A percentile compares a stretch with the other conserved stretches of the same genome.
Evolutionary conservation across 208 protist species (phyloP).

Genomic region (Wallacemonas sp.): DNA sequence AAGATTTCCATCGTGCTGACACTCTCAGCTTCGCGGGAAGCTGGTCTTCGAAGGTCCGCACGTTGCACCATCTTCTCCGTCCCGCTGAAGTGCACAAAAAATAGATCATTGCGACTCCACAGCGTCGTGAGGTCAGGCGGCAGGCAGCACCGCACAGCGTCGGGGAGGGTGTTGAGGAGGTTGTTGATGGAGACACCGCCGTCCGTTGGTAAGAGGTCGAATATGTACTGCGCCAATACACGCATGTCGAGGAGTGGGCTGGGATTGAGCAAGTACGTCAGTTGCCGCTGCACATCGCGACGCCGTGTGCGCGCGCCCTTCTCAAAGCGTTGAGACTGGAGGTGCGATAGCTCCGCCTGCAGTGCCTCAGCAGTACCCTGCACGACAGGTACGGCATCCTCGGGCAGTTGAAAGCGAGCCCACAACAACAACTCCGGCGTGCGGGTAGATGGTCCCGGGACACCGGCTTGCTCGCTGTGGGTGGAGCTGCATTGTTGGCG

Average conservation of each 20-base stretch:
- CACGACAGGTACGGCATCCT: slow-evolving; percentile 35
- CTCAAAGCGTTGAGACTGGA: slow-evolving; percentile 9
- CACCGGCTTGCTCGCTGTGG: not conserved
- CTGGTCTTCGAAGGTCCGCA: slow-evolving; percentile 49
- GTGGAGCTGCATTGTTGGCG: not conserved
- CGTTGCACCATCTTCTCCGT: slow-evolving; percentile 59
- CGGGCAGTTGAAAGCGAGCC: not conserved
- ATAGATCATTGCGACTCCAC: slow-evolving; percentile 17
- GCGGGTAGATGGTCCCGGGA: not conserved
- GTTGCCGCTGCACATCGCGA: slow-evolving; percentile 43
- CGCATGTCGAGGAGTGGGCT: slow-evolving; percentile 70
- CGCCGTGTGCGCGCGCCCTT: slow-evolving; percentile 33
- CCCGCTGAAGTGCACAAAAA: slow-evolving; percentile 17
- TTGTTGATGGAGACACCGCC: slow-evolving; percentile 15
- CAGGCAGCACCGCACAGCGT: slow-evolving; percentile 14
- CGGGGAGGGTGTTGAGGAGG: slow-evolving; percentile 19
- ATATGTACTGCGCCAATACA: slow-evolving; percentile 66
- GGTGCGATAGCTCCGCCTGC: slow-evolving; percentile 19
- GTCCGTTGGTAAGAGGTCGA: slow-evolving; percentile 64
- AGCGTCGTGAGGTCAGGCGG: slow-evolving; percentile 12
- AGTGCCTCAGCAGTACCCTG: slow-evolving; percentile 24
- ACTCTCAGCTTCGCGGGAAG: slow-evolving; percentile 21
- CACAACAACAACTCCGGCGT: too few species aligned
- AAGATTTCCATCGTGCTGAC: slow-evolving; percentile 62
- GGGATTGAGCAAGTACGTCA: slow-evolving; percentile 56